Percentiles rank a stretch among this genome's conserved stretches.
phyloP scores from a whole-genome alignment of 1,284 basidiomycete genomes.

The Rugosomyces carneus region DNA sequence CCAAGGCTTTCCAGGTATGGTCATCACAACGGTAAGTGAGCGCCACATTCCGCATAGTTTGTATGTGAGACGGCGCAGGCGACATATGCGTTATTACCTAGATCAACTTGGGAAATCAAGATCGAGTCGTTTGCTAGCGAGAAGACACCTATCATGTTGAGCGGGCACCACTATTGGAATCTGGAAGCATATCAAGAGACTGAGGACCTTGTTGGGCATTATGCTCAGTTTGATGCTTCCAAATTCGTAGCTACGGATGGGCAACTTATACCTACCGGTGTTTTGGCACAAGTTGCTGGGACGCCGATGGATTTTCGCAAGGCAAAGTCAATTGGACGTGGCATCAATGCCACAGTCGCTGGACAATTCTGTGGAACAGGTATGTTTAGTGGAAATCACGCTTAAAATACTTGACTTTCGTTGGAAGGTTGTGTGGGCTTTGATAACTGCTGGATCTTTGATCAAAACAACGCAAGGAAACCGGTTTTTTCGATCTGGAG shows the following conservation, averaged over 20 bases:
- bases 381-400: constrained; percentile 14
- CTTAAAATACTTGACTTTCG: background rate
- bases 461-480: constrained; percentile 23
- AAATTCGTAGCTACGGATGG: constrained; percentile 38
- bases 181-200: constrained; percentile 41
- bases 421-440: constrained; percentile 35
- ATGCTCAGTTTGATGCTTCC: constrained; percentile 32
- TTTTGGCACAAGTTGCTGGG: constrained; percentile 29
- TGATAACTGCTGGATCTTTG: constrained; percentile 44
- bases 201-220: constrained; percentile 36
- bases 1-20: constrained; percentile 43
- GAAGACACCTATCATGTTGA: constrained; percentile 43
- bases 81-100: constrained; percentile 31
- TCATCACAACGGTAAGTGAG: constrained; percentile 28
- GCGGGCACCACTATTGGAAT: constrained; percentile 41
- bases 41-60: background rate
- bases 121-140: constrained; percentile 34
- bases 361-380: constrained; percentile 37
- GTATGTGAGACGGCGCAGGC: constrained; percentile 18
- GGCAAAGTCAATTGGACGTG: constrained; percentile 35
- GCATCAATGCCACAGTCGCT: constrained; percentile 30
- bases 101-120: constrained; percentile 35
- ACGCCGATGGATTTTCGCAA: constrained; percentile 41
- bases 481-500: constrained; percentile 38
- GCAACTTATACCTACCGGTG: constrained; percentile 39